Evolutionary conservation across 345 rosid genomes (phyloP), one percentile per base, ranked within the genome.

Genomic region (Eucalyptus regnans): DNA sequence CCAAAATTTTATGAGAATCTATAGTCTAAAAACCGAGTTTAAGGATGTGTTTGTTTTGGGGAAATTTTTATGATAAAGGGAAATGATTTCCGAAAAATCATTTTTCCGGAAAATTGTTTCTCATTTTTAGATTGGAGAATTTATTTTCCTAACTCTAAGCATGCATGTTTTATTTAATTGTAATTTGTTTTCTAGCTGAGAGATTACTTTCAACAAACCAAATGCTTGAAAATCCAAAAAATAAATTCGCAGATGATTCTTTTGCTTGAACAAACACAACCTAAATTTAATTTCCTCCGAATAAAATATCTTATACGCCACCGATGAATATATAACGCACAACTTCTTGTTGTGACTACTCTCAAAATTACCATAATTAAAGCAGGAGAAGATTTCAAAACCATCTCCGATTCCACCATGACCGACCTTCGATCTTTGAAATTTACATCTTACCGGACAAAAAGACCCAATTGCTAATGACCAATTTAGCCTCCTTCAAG

Each of bases 81-180:
- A 66, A 25, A 60, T 60, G 31, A 5, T 60, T 60, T 60, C 3
- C 31, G 0, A 60, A 60, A 16, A 31, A 1, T 66, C 9, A 8
- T 17, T 33, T 9, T 17, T 37, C 3, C 1, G 1, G 0, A 33
- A 71, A 37, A 2, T 71, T 5, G 4, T 37, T 71, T 33, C 1
- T 6, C 13, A 4, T 20, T 76, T 22, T 37, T 14, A 71, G 2
- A 8, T 71, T 71, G 22, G 23, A 12, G 7, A 71, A 37, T 76
- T 20, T 23, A 20, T 37, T 76, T 71, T 76, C 14, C 14, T 18
- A 20, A 37, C 44, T 71, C 37, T 71, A 17, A 33, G 25, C 3
- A 9, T 33, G 81, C 44, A 18, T 71, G 11, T 18, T n/a, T n/a
- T n/a, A n/a, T n/a, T n/a, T 33, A 33, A 33, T 33, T 33, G 37